Conservation (phyloP, 164 flowering plant species). For the Kingdonia uniflora region DNA sequence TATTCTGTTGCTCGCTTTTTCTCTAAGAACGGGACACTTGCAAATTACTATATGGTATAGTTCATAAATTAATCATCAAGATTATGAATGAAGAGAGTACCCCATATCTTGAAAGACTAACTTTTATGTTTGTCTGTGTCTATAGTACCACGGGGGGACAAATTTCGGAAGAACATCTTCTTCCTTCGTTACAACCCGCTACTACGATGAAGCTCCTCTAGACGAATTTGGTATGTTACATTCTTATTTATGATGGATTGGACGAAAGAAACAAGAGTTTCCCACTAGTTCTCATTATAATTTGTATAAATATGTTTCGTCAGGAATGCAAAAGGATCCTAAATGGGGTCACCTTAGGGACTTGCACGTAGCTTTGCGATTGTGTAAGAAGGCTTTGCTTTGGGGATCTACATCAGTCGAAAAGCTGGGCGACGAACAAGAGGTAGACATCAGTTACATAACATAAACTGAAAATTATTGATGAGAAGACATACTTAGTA, state of each 20-base stretch:
- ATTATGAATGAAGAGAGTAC: not conserved
- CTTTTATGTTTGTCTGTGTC: too few relatives aligned
- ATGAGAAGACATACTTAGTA: too few relatives aligned
- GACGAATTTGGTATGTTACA: constrained; percentile 57
- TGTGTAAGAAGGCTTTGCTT: constrained; percentile 85
- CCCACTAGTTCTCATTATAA: too few relatives aligned
- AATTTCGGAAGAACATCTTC: constrained; percentile 62
- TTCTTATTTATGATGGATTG: too few relatives aligned
- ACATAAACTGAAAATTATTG: too few relatives aligned
- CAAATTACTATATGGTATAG: constrained; percentile 81
- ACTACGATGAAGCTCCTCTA: constrained; percentile 88
- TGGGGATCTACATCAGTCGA: constrained; percentile 56
- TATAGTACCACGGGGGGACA: constrained; percentile 77
- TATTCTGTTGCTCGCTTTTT: constrained; percentile 73
- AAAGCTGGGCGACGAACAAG: constrained; percentile 71
- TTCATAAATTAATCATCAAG: not conserved
- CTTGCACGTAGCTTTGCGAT: constrained; percentile 87
- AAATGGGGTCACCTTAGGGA: constrained; percentile 98
- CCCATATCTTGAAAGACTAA: too few relatives aligned
- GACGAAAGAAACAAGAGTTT: too few relatives aligned
- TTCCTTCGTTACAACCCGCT: constrained; percentile 52
- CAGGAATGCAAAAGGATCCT: constrained; percentile 80
- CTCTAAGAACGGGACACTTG: constrained; percentile 65
- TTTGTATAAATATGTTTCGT: too few relatives aligned
- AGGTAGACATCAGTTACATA: constrained; percentile 36